Conservation (phyloP, 495 filamentous ascomycete species). For the Trichoderma asperelloides region DNA sequence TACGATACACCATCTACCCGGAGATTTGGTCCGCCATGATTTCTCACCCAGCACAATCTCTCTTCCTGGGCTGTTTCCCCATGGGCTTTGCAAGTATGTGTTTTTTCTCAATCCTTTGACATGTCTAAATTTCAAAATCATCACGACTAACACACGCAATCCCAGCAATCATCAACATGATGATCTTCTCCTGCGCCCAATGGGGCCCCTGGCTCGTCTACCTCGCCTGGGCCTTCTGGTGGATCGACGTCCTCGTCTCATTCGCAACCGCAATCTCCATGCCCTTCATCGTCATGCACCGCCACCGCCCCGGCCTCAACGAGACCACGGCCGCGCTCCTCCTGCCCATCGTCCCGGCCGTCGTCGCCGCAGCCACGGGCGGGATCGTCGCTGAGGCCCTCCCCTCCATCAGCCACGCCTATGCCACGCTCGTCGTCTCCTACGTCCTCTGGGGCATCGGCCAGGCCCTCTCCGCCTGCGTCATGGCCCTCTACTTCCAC, state of each 20-base stretch:
- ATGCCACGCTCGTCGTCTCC: slow-evolving; percentile 46
- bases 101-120: background rate
- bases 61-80: slow-evolving; percentile 54
- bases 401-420: slow-evolving; percentile 39
- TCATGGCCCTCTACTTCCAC: slow-evolving; percentile 53
- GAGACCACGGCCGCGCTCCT: slow-evolving; percentile 52
- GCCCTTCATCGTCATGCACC: slow-evolving; percentile 42
- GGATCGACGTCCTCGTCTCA: slow-evolving; percentile 45
- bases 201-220: slow-evolving; percentile 14
- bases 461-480: slow-evolving; percentile 42
- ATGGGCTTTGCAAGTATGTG: slow-evolving; percentile 48
- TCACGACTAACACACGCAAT: background rate
- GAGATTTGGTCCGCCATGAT: slow-evolving; percentile 49
- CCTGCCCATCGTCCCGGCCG: slow-evolving; percentile 48
- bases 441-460: slow-evolving; percentile 56
- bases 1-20: slow-evolving; percentile 51
- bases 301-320: slow-evolving; percentile 21
- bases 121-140: background rate
- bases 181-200: slow-evolving; percentile 13
- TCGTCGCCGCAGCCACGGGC: slow-evolving; percentile 52
- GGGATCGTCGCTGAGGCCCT: slow-evolving; percentile 46
- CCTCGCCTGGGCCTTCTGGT: slow-evolving; percentile 49
- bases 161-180: slow-evolving; percentile 19
- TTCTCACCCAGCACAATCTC: slow-evolving; percentile 46
- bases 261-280: slow-evolving; percentile 41